A percentile compares a stretch with the other conserved stretches of the same genome.
Evolutionary conservation across 352 stramenopile species (phyloP).

Genomic region (Phytophthora macrochlamydospora): DNA sequence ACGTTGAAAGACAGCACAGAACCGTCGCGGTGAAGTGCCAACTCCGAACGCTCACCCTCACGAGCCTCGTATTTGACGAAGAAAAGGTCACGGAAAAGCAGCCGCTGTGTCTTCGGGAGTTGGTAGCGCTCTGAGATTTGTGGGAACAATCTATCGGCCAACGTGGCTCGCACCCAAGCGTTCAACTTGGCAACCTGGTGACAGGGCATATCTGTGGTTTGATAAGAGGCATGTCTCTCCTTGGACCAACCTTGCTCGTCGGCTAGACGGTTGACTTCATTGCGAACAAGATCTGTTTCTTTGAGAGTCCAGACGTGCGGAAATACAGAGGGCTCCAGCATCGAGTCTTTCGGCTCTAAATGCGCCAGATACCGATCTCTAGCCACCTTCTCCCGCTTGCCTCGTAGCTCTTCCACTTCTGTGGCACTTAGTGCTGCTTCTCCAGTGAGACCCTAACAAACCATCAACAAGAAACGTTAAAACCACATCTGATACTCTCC

Average conservation of each 20-base stretch:
- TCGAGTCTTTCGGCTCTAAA: conserved; percentile 48
- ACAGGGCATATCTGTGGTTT: conserved; percentile 85
- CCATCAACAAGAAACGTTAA: background rate
- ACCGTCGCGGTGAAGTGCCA: conserved; percentile 92
- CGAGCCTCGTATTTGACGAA: conserved; percentile 88
- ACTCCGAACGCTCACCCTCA: conserved; percentile 58
- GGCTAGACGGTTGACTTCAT: conserved; percentile 46
- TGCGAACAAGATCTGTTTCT: conserved; percentile 54
- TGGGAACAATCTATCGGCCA: conserved; percentile 62
- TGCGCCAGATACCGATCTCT: conserved; percentile 54
- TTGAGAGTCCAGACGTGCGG: conserved; percentile 48
- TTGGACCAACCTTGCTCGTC: conserved; percentile 66
- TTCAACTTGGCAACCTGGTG: conserved; percentile 72
- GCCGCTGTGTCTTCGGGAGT: conserved; percentile 40
- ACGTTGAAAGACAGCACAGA: conserved; percentile 96
- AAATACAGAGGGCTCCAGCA: conserved; percentile 53
- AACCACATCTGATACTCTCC: background rate
- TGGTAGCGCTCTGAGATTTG: conserved; percentile 52
- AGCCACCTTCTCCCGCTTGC: conserved; percentile 46
- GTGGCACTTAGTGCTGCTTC: conserved; percentile 21
- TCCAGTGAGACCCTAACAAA: conserved; percentile 22
- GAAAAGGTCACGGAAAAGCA: conserved; percentile 88
- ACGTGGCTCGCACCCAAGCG: conserved; percentile 61
- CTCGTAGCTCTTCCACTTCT: conserved; percentile 30
- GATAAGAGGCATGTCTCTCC: conserved; percentile 79